These are phyloP conservation scores for Silene vulgaris DNA, from an alignment of 179 eudicot genomes.

Conservation along the genomic window DNA sequence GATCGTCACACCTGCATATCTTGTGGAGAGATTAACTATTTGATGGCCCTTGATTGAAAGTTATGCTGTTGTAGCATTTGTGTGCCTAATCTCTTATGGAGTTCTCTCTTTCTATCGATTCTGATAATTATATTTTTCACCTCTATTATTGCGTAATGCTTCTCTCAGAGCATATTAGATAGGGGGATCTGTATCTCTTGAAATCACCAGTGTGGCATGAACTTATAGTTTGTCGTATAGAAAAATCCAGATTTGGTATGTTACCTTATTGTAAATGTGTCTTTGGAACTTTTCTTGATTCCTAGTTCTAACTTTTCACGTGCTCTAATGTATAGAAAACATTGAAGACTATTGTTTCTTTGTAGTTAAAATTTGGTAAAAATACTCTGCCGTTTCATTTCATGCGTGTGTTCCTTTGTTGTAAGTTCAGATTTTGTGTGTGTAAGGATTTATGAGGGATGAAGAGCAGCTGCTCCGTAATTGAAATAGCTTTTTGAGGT, in stretches of 20 bases:
- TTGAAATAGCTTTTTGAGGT: neutral
- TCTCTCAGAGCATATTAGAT: neutral
- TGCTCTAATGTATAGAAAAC: neutral
- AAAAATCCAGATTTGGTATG: neutral
- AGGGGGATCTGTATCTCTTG: neutral
- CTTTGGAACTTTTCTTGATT: neutral
- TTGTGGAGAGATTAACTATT: neutral
- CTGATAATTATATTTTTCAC: neutral
- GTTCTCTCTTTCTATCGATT: neutral
- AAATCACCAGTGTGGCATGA: neutral
- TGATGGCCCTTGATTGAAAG: too few species aligned
- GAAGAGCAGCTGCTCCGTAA: neutral
- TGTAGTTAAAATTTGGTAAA: neutral
- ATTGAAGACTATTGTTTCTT: neutral
- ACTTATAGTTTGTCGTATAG: neutral
- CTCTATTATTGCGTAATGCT: neutral
- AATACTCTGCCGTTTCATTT: neutral
- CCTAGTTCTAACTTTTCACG: neutral
- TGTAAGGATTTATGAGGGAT: neutral
- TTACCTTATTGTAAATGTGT: neutral
- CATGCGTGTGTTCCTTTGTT: neutral
- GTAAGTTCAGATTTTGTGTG: neutral
- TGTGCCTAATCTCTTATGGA: neutral
- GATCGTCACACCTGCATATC: neutral
- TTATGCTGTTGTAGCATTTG: neutral